Conservation (phyloP, 2,329 filamentous ascomycete species). For the Curvularia spicifera region DNA sequence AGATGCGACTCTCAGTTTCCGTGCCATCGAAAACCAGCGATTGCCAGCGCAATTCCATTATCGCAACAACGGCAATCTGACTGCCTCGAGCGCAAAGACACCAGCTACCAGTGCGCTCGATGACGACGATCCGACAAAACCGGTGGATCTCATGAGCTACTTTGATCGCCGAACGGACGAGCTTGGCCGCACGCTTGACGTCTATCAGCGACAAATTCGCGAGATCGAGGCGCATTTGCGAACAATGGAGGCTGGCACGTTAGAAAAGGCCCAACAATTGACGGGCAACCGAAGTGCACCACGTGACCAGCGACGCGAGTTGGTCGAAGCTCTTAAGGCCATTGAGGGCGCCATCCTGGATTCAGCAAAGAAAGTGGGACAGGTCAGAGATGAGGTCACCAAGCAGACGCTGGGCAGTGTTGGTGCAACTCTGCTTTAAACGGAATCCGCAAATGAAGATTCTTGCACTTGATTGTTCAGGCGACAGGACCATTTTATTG, state of each 20-base stretch:
- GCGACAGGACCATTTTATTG: neutral
- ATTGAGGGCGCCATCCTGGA: constrained; percentile 58
- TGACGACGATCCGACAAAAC: constrained; percentile 47
- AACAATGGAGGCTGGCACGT: constrained; percentile 55
- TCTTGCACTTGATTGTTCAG: neutral
- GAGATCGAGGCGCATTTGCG: constrained; percentile 58
- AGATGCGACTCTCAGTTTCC: constrained; percentile 74
- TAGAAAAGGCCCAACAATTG: constrained; percentile 53
- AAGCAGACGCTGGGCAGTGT: constrained; percentile 50
- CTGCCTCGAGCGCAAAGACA: constrained; percentile 38
- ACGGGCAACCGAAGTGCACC: constrained; percentile 44
- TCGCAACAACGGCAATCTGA: constrained; percentile 50
- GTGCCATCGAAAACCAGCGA: constrained; percentile 75
- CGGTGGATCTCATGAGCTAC: constrained; percentile 56
- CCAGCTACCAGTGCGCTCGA: constrained; percentile 41
- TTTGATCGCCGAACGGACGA: constrained; percentile 52
- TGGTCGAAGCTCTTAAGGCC: constrained; percentile 55
- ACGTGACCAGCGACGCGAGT: constrained; percentile 52
- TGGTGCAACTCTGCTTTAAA: constrained; percentile 40
- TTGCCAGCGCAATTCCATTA: constrained; percentile 70
- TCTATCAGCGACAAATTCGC: constrained; percentile 52
- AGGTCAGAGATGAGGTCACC: constrained; percentile 56
- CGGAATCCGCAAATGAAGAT: neutral
- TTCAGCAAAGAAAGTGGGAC: constrained; percentile 56
- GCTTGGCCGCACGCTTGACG: constrained; percentile 48